A percentile compares a stretch with the other conserved stretches of the same genome.
These are phyloP conservation scores for Hyaloscypha bicolor DNA, from an alignment of 495 filamentous ascomycete genomes.

Conservation along the genomic window DNA sequence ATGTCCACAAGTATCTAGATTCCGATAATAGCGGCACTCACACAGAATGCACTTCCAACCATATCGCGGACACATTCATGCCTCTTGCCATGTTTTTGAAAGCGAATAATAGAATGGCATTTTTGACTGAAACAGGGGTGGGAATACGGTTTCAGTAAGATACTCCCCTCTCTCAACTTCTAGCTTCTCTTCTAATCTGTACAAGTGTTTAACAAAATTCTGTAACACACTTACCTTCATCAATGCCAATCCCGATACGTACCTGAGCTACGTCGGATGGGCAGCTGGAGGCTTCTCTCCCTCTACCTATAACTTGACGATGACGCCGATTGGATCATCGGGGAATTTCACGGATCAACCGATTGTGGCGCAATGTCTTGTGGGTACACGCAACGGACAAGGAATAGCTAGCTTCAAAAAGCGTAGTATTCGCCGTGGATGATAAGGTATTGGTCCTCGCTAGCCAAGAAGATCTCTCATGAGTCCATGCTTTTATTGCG, in stretches of 20 bases:
- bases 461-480: too few relatives aligned
- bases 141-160: constrained; percentile 37
- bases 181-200: neutral
- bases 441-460: too few relatives aligned
- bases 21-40: constrained; percentile 55
- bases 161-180: neutral
- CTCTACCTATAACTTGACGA: constrained; percentile 8
- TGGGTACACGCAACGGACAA: constrained; percentile 1
- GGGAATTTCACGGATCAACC: constrained; percentile 16
- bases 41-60: constrained; percentile 51
- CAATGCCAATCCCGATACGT: constrained; percentile 48
- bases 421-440: too few relatives aligned
- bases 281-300: constrained; percentile 41
- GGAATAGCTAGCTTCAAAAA: neutral
- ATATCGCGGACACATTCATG: constrained; percentile 47
- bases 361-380: constrained; percentile 16
- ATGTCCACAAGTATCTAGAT: constrained; percentile 60
- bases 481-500: too few relatives aligned
- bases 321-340: constrained; percentile 8
- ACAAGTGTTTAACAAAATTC: constrained; percentile 42
- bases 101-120: constrained; percentile 48
- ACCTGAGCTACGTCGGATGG: constrained; percentile 55
- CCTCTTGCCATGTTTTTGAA: constrained; percentile 49
- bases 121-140: constrained; percentile 61
- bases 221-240: constrained; percentile 37